These are phyloP conservation scores for Pythium scleroteichum DNA, from an alignment of 352 stramenopile species.

Conservation along the genomic window DNA sequence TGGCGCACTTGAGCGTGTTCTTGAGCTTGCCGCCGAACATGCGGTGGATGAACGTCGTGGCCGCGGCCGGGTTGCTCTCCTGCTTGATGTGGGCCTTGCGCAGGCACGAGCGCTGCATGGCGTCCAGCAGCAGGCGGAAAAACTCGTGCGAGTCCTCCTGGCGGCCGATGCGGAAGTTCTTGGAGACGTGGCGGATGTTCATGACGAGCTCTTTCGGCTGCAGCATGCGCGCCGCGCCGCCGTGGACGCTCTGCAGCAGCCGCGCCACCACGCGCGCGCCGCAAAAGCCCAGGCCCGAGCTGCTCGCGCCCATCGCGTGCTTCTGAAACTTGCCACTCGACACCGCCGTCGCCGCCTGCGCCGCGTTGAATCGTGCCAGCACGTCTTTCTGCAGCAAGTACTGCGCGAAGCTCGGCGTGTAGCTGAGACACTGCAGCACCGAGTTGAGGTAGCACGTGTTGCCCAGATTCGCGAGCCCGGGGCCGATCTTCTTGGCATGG, in stretches of 20 bases:
- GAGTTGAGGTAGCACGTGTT: constrained; percentile 97
- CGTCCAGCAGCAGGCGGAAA: constrained; percentile 86
- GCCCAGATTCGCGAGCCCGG: constrained; percentile 88
- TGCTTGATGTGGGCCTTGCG: constrained; percentile 73
- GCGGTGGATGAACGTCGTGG: constrained; percentile 82
- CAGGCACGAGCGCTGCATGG: constrained; percentile 80
- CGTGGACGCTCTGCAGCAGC: constrained; percentile 68
- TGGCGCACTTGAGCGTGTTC: constrained; percentile 83
- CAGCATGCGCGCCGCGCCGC: constrained; percentile 38
- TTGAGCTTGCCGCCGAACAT: constrained; percentile 86
- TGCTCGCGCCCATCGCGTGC: constrained; percentile 17
- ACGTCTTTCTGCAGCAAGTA: constrained; percentile 84
- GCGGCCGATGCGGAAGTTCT: constrained; percentile 84
- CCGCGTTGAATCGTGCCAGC: constrained; percentile 37
- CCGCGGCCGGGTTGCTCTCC: constrained; percentile 50
- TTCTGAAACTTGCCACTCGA: constrained; percentile 28
- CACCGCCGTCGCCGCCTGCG: constrained; percentile 1
- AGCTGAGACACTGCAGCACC: constrained; percentile 88
- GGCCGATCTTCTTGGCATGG: constrained; percentile 74
- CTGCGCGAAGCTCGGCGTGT: constrained; percentile 81
- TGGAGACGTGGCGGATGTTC: constrained; percentile 84
- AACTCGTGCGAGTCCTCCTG: constrained; percentile 94
- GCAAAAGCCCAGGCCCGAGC: constrained; percentile 38
- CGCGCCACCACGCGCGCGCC: constrained; percentile 62
- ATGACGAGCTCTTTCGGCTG: constrained; percentile 83